Conservation (phyloP, 2,329 filamentous ascomycete genomes). For the Xylariomycetidae sp. region DNA sequence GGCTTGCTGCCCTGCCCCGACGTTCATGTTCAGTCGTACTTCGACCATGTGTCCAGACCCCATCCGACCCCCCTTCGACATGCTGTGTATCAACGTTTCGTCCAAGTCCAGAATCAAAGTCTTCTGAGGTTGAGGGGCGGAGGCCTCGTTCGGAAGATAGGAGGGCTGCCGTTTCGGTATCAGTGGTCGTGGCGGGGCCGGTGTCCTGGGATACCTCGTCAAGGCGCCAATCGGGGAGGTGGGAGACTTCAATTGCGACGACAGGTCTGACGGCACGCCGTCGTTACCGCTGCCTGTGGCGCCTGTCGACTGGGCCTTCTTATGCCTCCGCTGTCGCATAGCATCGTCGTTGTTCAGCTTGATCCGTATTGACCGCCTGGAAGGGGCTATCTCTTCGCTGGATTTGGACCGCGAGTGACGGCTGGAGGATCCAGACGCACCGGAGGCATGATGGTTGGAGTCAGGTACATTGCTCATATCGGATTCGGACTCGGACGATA, state of each 20-base stretch:
- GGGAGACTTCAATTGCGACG: constrained; percentile 86
- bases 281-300: constrained; percentile 35
- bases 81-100: constrained; percentile 95
- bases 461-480: constrained; percentile 38
- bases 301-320: constrained; percentile 49
- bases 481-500: constrained; percentile 67
- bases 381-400: constrained; percentile 59
- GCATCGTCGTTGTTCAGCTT: constrained; percentile 77
- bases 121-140: constrained; percentile 64
- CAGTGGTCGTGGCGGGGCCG: constrained; percentile 80
- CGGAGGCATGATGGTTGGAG: constrained; percentile 21
- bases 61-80: constrained; percentile 94
- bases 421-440: constrained; percentile 20
- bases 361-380: constrained; percentile 79
- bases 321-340: constrained; percentile 65
- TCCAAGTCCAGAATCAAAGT: constrained; percentile 93
- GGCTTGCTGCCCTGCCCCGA: constrained; percentile 59
- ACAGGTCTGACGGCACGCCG: constrained; percentile 45
- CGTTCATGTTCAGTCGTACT: constrained; percentile 74
- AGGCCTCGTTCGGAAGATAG: constrained; percentile 60
- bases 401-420: constrained; percentile 62
- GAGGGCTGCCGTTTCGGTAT: constrained; percentile 87
- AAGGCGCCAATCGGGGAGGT: constrained; percentile 73
- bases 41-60: constrained; percentile 98
- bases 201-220: constrained; percentile 85